A percentile compares a stretch with the other conserved stretches of the same genome.
Evolutionary conservation across 495 filamentous ascomycete species (phyloP).

Genomic region (Penicillium roqueforti): DNA sequence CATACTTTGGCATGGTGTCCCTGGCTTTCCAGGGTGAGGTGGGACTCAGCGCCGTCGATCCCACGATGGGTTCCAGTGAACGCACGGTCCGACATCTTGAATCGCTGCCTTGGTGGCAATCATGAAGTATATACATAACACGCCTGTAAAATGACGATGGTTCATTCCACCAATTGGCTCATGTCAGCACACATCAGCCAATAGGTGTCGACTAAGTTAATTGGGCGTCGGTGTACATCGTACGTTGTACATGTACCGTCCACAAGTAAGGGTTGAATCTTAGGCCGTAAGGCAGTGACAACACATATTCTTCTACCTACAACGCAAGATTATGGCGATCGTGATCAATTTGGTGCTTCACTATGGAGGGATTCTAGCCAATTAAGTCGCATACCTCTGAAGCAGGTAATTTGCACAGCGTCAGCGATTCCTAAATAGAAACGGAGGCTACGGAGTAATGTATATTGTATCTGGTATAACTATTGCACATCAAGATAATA

Average conservation of each 20-base stretch:
- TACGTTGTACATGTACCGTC: neutral
- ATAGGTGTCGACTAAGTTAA: conserved; percentile 3
- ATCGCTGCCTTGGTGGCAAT: conserved; percentile 37
- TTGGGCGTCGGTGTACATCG: conserved; percentile 1
- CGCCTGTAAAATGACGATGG: conserved; percentile 1
- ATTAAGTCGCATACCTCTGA: neutral
- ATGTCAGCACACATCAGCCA: conserved; percentile 2
- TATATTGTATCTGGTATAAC: neutral
- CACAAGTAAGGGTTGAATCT: neutral
- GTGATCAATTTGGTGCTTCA: neutral
- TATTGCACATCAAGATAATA: neutral
- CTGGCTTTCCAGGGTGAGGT: conserved; percentile 64
- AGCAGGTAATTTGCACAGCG: too few relatives aligned
- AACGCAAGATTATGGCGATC: neutral
- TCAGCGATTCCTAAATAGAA: too few relatives aligned
- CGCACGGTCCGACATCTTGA: conserved; percentile 42
- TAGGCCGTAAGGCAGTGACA: neutral
- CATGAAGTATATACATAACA: conserved; percentile 6
- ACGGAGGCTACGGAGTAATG: neutral
- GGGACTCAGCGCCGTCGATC: conserved; percentile 60
- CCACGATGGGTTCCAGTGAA: conserved; percentile 61
- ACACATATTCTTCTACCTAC: neutral
- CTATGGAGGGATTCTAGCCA: neutral
- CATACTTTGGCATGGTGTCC: conserved; percentile 79
- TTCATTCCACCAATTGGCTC: conserved; percentile 1